Percentiles rank a stretch among this genome's conserved stretches.
These are phyloP conservation scores for Podosphaera xanthii DNA, from an alignment of 2,329 filamentous ascomycete species.

Conservation along the genomic window DNA sequence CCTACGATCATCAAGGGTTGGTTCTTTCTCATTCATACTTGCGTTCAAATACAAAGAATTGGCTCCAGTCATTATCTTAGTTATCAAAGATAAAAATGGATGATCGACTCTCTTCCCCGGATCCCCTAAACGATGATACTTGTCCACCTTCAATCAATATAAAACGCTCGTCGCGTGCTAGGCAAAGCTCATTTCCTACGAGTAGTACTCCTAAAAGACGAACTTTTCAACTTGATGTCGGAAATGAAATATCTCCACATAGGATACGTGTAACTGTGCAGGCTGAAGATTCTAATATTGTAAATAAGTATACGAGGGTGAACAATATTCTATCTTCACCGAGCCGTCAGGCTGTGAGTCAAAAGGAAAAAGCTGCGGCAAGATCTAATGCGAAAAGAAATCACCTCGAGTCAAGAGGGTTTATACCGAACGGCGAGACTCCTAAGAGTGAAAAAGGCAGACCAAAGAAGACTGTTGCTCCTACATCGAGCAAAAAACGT, in stretches of 20 bases:
- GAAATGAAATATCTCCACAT: slow-evolving; percentile 15
- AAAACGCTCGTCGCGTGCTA: slow-evolving; percentile 7
- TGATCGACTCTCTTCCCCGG: slow-evolving; percentile 13
- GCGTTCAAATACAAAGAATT: too few species aligned
- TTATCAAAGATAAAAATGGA: neutral
- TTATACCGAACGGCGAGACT: slow-evolving; percentile 12
- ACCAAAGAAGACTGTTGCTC: slow-evolving; percentile 20
- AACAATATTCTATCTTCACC: slow-evolving; percentile 6
- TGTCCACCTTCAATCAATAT: slow-evolving; percentile 12
- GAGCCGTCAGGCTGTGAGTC: slow-evolving; percentile 6
- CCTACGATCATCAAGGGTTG: too few species aligned
- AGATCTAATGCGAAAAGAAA: slow-evolving; percentile 16
- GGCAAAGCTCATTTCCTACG: slow-evolving; percentile 9
- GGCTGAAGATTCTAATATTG: slow-evolving; percentile 12
- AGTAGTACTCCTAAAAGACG: slow-evolving; percentile 16
- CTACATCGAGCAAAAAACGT: slow-evolving; percentile 15
- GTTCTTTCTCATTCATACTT: too few species aligned
- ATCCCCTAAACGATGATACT: slow-evolving; percentile 15
- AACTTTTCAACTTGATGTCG: slow-evolving; percentile 17
- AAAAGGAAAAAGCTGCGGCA: slow-evolving; percentile 12
- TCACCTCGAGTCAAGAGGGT: slow-evolving; percentile 14
- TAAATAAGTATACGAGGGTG: slow-evolving; percentile 8
- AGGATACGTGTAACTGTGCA: slow-evolving; percentile 17
- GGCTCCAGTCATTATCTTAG: too few species aligned
- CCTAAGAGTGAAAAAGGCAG: slow-evolving; percentile 21